Evolutionary conservation across 306 rosid species (phyloP), one percentile per base, ranked within the genome.

Genomic region (Citrullus amarus): DNA sequence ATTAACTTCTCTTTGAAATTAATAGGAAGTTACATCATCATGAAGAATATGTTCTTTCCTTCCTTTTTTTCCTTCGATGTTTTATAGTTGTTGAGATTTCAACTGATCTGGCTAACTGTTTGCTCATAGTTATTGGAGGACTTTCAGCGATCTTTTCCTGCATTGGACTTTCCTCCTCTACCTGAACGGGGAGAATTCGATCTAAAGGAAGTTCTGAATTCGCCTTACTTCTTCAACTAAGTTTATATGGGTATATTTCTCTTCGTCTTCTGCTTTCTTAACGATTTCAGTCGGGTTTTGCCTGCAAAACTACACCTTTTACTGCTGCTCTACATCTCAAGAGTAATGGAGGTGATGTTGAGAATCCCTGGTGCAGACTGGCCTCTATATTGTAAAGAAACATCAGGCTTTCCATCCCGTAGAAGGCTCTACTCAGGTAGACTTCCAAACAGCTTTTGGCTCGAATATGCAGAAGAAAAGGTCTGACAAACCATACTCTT

Each of bases 151-250:
- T 87, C 97, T 69, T 95, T 92, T 84, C 96, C 98, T 39, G 30
- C 78, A 51, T 76, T 91, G 71, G 38, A 53, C 12, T 95, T 95
- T 77, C 98, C 98, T 7, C 80, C 90, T 16, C 88, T 95, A 86
- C 98, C 98, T 9, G 96, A 95, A 61, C 86, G 96, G 4, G 98
- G 98, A 25, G 89, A 92, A 81, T 88, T 95, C 38, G 87, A 92
- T 65, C 80, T 95, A 7, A 78, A 63, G 59, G 93, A 92, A 2
- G 98, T 95, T 75, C 81, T 92, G 79, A 87, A 88, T 76, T 92
- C 98, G 2, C 88, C 98, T 51, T 95, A 95, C 86, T 95, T 95
- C 88, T 95, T 95, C 84, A 91, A 95, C 90, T 95, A 85, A 92
- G 34, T 41, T 66, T 17, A 9, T 61, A 44, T 16, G 46, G 58